A percentile compares a stretch with the other conserved stretches of the same genome.
These are phyloP conservation scores for Populus hybrid DNA, from an alignment of 441 rosid species.

Conservation along the genomic window DNA sequence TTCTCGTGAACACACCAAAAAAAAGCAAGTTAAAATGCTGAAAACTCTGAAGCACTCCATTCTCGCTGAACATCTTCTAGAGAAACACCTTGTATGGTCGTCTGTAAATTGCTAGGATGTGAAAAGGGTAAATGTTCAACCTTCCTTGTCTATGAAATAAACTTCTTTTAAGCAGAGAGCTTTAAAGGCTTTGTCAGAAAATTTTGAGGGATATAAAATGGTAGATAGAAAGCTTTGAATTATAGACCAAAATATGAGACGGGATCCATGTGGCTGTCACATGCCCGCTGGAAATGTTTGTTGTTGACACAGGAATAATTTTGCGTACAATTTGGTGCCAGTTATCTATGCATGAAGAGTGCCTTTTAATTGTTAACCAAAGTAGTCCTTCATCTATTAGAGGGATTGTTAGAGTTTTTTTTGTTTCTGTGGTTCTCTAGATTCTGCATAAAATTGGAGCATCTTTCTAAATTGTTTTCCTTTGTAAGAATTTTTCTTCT, in stretches of 20 bases:
- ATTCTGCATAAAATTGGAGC: neutral
- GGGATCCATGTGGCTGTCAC: neutral
- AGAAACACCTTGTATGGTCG: neutral
- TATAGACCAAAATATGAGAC: neutral
- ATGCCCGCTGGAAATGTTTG: neutral
- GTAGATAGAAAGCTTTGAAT: neutral
- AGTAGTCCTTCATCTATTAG: neutral
- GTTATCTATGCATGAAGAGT: neutral
- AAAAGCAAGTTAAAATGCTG: neutral
- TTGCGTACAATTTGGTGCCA: neutral
- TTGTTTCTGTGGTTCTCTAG: neutral
- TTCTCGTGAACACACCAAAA: neutral
- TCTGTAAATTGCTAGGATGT: neutral
- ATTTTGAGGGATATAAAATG: neutral
- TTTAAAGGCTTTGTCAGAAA: neutral
- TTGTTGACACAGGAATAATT: neutral
- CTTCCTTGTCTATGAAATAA: neutral
- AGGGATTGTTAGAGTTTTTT: neutral
- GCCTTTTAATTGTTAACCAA: neutral
- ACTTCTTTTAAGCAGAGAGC: neutral
- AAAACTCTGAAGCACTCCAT: neutral
- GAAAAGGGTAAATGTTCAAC: too few species aligned
- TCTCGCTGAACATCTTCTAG: neutral
- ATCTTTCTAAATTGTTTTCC: constrained; percentile 3
- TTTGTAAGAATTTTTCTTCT: neutral